A percentile compares a stretch with the other conserved stretches of the same genome.
Evolutionary conservation across 2,329 filamentous ascomycete species (phyloP).

Genomic region (Epichloe glyceriae): DNA sequence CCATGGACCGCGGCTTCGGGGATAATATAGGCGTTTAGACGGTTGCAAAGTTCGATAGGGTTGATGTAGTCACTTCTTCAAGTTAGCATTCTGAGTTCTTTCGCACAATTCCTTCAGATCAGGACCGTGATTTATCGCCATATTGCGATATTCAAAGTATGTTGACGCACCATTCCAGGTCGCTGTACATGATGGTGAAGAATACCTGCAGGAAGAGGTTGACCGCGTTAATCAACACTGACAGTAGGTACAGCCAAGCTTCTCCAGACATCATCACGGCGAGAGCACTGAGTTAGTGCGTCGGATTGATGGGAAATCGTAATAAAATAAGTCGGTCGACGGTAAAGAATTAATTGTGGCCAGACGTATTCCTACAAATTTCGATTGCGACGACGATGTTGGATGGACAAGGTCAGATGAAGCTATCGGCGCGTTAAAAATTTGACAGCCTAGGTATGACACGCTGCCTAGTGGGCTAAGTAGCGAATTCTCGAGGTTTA

Average conservation of each 20-base stretch:
- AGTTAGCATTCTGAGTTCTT: not conserved
- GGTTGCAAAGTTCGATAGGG: constrained; percentile 99
- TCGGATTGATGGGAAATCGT: not conserved
- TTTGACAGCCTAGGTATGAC: not conserved
- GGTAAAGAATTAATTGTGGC: not conserved
- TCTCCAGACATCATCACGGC: constrained; percentile 70
- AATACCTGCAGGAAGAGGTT: constrained; percentile 99
- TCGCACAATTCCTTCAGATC: not conserved
- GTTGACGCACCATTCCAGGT: constrained; percentile 82
- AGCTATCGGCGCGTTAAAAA: not conserved
- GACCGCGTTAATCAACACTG: constrained; percentile 98
- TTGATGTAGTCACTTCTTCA: constrained; percentile 88
- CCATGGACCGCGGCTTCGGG: constrained; percentile 96
- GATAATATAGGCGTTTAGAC: constrained; percentile 98
- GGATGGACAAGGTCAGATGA: not conserved
- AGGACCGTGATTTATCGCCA: not conserved
- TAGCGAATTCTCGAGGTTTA: not conserved
- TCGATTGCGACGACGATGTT: not conserved
- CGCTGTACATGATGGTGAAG: constrained; percentile 99
- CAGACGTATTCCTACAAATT: not conserved
- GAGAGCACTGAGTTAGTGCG: not conserved
- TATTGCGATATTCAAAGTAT: not conserved
- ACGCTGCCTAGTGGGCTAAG: not conserved
- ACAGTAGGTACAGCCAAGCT: constrained; percentile 94
- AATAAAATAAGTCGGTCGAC: not conserved